These are phyloP conservation scores for Cardamine chenopodiifolia DNA, from an alignment of 345 rosid genomes.

Conservation along the genomic window DNA sequence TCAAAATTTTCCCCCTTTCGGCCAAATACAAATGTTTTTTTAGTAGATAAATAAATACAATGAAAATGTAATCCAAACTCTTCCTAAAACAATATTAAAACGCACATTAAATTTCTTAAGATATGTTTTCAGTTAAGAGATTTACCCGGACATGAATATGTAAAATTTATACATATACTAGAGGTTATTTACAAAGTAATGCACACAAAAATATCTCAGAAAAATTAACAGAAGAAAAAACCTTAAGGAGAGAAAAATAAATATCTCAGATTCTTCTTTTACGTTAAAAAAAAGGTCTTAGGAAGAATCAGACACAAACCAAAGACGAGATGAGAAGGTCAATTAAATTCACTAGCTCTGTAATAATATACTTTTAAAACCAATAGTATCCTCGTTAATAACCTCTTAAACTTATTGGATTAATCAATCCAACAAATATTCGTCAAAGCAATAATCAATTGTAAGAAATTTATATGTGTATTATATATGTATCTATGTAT, in stretches of 20 bases:
- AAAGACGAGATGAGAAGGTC: conserved; percentile 5
- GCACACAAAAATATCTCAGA: not conserved
- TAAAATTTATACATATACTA: not conserved
- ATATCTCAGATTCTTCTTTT: conserved; percentile 9
- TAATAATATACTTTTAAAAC: not conserved
- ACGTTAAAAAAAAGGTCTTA: not conserved
- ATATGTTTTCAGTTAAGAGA: not conserved
- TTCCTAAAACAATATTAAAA: not conserved
- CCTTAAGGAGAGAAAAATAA: not conserved
- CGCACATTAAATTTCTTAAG: not conserved
- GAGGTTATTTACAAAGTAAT: not conserved
- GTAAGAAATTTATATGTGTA: conserved; percentile 7
- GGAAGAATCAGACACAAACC: conserved; percentile 4
- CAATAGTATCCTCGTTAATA: conserved; percentile 9
- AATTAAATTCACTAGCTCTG: not conserved
- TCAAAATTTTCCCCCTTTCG: not conserved
- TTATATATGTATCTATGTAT: not conserved
- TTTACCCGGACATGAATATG: not conserved
- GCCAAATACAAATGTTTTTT: conserved; percentile 12
- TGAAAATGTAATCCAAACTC: not conserved
- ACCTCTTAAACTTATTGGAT: conserved; percentile 1
- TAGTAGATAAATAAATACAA: not conserved
- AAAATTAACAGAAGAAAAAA: not conserved
- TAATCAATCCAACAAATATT: conserved; percentile 23
- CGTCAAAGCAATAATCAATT: conserved; percentile 7